phyloP scores from a whole-genome alignment of 768 basidiomycete species.

The Tulasnella sp. region DNA sequence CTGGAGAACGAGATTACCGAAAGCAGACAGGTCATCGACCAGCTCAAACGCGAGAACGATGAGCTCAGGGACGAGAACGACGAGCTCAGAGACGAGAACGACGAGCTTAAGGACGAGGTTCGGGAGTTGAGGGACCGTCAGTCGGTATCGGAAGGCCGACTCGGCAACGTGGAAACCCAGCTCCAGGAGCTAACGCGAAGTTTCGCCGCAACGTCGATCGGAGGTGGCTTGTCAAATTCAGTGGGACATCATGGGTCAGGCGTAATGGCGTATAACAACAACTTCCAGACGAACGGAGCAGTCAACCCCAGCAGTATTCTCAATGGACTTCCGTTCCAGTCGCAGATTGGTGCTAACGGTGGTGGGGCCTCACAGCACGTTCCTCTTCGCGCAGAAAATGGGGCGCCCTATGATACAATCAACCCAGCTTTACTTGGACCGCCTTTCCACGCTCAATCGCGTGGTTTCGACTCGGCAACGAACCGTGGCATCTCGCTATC shows the following conservation, averaged over 20 bases:
- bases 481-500: no score
- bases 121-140: not conserved
- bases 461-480: no score
- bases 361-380: not conserved
- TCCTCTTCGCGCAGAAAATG: not conserved
- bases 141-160: not conserved
- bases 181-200: not conserved
- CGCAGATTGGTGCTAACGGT: not conserved
- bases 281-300: not conserved
- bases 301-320: not conserved
- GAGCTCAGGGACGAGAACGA: not conserved
- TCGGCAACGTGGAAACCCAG: not conserved
- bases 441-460: not conserved
- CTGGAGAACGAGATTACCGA: not conserved
- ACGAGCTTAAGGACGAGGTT: not conserved
- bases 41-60: not conserved
- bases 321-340: not conserved
- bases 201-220: not conserved
- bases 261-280: not conserved
- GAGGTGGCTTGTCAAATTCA: not conserved
- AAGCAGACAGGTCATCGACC: no score
- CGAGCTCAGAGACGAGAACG: not conserved
- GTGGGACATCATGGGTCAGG: not conserved
- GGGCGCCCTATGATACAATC: not conserved
- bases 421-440: not conserved